Percentiles rank a stretch among this genome's conserved stretches.
phyloP scores from a whole-genome alignment of 768 basidiomycete species.

The Hericium erinaceus region DNA sequence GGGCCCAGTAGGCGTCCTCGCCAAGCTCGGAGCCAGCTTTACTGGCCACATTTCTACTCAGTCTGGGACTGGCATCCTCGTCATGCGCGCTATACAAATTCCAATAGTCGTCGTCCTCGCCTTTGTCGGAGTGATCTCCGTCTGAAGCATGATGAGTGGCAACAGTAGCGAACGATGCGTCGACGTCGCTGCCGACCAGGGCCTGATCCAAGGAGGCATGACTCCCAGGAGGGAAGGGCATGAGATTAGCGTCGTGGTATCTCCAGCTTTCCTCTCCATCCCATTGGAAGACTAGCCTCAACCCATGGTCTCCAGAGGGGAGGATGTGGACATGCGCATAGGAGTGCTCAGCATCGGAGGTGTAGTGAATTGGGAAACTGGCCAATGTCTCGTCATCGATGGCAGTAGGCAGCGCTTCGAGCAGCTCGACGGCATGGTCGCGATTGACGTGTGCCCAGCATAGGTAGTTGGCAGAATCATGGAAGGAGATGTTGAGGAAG shows the following conservation, averaged over 20 bases:
- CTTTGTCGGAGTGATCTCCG: constrained; percentile 15
- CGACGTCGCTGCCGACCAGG: constrained; percentile 17
- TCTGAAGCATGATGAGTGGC: neutral
- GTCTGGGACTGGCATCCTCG: constrained; percentile 20
- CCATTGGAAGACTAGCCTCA: constrained; percentile 66
- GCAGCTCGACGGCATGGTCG: constrained; percentile 30
- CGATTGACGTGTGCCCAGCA: constrained; percentile 49
- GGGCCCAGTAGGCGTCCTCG: constrained; percentile 72
- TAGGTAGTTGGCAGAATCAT: constrained; percentile 47
- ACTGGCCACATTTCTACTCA: neutral
- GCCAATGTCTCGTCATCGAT: constrained; percentile 36
- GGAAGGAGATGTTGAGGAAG: constrained; percentile 46
- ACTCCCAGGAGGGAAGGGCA: constrained; percentile 56
- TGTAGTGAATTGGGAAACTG: constrained; percentile 31
- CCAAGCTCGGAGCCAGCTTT: constrained; percentile 20
- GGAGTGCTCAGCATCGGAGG: constrained; percentile 17
- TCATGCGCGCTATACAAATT: constrained; percentile 44
- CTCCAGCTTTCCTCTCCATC: constrained; percentile 47
- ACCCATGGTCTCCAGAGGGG: constrained; percentile 21
- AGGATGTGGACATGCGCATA: constrained; percentile 26
- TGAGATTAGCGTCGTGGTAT: constrained; percentile 58
- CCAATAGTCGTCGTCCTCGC: constrained; percentile 56
- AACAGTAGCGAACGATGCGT: constrained; percentile 14
- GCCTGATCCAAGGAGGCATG: constrained; percentile 21
- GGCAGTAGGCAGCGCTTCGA: constrained; percentile 29